A percentile compares a stretch with the other conserved stretches of the same genome.
phyloP scores from a whole-genome alignment of 257 asterid species.

The Oldenlandia corymbosa region DNA sequence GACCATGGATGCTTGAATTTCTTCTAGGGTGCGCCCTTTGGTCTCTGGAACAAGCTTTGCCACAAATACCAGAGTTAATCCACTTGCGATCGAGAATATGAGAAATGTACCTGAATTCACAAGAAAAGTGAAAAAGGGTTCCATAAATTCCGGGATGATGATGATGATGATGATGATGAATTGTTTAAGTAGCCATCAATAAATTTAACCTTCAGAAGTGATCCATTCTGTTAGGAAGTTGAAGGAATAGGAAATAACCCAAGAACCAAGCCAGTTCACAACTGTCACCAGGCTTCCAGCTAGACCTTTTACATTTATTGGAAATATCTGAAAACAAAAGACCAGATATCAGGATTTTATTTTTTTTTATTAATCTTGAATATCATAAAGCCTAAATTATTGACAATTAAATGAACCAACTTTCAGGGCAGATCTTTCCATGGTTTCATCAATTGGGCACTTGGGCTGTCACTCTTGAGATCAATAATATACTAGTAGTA shows the following conservation, averaged over 20 bases:
- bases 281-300: slow-evolving; percentile 89
- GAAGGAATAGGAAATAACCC: slow-evolving; percentile 74
- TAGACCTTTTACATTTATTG: slow-evolving; percentile 76
- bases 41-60: slow-evolving; percentile 74
- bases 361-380: neutral
- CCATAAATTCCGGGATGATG: neutral
- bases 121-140: neutral
- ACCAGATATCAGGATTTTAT: neutral
- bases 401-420: neutral
- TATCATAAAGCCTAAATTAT: too few species aligned
- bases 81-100: slow-evolving; percentile 54
- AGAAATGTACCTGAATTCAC: slow-evolving; percentile 84
- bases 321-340: slow-evolving; percentile 55
- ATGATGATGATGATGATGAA: neutral
- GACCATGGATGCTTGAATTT: slow-evolving; percentile 66
- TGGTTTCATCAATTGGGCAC: too few species aligned
- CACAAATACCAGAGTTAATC: slow-evolving; percentile 50
- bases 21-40: slow-evolving; percentile 72
- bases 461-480: neutral
- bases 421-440: neutral
- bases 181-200: neutral
- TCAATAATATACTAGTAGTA: neutral
- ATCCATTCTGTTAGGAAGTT: slow-evolving; percentile 69
- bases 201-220: slow-evolving; percentile 52
- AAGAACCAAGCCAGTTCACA: slow-evolving; percentile 74